Evolutionary conservation across 2,329 filamentous ascomycete species (phyloP), one percentile per base, ranked within the genome.

Genomic region (Fusarium illudens): DNA sequence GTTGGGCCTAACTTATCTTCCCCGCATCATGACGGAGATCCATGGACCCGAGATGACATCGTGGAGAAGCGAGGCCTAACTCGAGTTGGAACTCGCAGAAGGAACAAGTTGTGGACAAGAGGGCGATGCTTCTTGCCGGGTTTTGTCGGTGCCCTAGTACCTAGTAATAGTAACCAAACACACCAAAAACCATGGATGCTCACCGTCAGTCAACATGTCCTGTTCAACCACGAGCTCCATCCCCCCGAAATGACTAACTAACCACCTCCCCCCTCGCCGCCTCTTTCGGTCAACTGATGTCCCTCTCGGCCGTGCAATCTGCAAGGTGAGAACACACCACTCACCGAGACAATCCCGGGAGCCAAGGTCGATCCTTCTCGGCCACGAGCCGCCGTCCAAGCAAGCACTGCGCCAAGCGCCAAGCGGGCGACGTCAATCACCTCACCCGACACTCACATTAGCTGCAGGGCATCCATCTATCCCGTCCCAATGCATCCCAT

Each of bases 21-120:
- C 66, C 66, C 66, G 66, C 66, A 67, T 60, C 32, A 42, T 44
- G 42, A 52, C 51, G 51, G 55, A 60, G 59, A 36, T 36, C 13
- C 11, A 32, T 13, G 36, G 42, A 51, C 52, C n/a, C 50, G 49
- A 62, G 62, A 67, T 37, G 52, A 58, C 61, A 39, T 67, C 49
- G 62, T 42, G 49, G 39, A 50, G 52, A 64, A 64, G 37, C 25
- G 33, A 48, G 46, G 39, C 22, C 49, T 27, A 36, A 19, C 17
- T 32, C 15, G 20, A 25, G 33, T 52, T 22, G 33, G 49, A 20
- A 39, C 10, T 39, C 19, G n/a, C n/a, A n/a, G n/a, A n/a, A n/a
- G n/a, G n/a, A n/a, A n/a, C n/a, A n/a, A n/a, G 29, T 30, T 30
- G 29, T 30, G 33, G 33, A 9, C n/a, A 34, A 34, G n/a, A 15